Conservation (phyloP, 768 basidiomycete genomes). For the Mycena floridula region DNA sequence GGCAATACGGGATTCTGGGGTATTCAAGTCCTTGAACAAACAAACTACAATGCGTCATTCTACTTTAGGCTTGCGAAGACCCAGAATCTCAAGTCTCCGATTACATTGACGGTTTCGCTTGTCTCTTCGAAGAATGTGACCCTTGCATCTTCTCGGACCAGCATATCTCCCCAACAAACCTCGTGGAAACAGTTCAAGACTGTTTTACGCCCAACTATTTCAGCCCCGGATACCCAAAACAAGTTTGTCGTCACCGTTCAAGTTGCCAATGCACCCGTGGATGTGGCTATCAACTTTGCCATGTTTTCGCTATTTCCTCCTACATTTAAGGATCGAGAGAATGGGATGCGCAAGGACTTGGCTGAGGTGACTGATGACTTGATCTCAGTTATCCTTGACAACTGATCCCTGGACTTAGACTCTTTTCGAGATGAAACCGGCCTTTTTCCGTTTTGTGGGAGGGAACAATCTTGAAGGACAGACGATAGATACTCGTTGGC, state of each 20-base stretch:
- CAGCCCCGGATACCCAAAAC: conserved; percentile 38
- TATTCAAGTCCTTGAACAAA: conserved; percentile 45
- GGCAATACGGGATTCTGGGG: conserved; percentile 44
- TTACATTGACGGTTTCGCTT: conserved; percentile 30
- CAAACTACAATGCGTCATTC: conserved; percentile 52
- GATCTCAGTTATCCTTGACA: neutral
- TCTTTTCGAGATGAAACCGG: conserved; percentile 34
- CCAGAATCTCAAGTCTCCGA: conserved; percentile 26
- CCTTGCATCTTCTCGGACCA: conserved; percentile 22
- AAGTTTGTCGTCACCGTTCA: conserved; percentile 46
- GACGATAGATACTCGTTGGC: conserved; percentile 42
- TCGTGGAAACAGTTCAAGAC: conserved; percentile 42
- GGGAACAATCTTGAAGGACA: conserved; percentile 42
- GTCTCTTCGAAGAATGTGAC: conserved; percentile 33
- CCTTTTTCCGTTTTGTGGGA: conserved; percentile 34
- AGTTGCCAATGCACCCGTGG: conserved; percentile 30
- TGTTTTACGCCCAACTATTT: conserved; percentile 31
- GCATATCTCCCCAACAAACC: conserved; percentile 23
- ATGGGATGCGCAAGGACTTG: conserved; percentile 56
- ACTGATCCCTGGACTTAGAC: neutral
- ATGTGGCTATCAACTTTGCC: conserved; percentile 44
- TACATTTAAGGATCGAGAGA: conserved; percentile 49
- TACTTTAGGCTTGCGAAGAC: conserved; percentile 27
- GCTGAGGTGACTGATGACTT: conserved; percentile 30
- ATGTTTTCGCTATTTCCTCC: conserved; percentile 61